A percentile compares a stretch with the other conserved stretches of the same genome.
Evolutionary conservation across 441 rosid genomes (phyloP).

Genomic region (Adansonia madagascariensis): DNA sequence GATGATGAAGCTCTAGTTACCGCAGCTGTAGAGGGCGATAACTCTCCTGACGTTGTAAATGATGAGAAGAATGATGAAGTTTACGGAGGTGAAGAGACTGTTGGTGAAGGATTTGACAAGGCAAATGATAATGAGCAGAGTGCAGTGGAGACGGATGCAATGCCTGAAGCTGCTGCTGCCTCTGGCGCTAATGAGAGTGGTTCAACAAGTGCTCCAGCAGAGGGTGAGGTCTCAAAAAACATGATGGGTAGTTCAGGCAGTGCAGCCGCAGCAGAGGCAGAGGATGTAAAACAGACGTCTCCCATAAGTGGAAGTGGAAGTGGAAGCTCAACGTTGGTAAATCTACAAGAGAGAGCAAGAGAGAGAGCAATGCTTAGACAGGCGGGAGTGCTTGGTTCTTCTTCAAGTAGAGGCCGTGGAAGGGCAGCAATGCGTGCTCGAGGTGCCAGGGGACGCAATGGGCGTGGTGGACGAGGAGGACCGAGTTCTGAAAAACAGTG

Average conservation of each 20-base stretch:
- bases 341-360: constrained; percentile 60
- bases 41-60: constrained; percentile 50
- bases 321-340: constrained; percentile 48
- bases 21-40: constrained; percentile 51
- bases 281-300: constrained; percentile 58
- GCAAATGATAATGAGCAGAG: constrained; percentile 49
- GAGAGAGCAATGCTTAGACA: constrained; percentile 59
- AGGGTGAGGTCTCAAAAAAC: constrained; percentile 38
- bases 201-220: constrained; percentile 33
- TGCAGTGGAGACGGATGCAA: constrained; percentile 46
- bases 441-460: constrained; percentile 50
- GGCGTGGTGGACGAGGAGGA: constrained; percentile 62
- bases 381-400: constrained; percentile 44
- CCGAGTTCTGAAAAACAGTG: constrained; percentile 51
- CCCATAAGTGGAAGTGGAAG: constrained; percentile 37
- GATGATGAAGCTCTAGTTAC: constrained; percentile 52
- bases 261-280: constrained; percentile 37
- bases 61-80: constrained; percentile 77
- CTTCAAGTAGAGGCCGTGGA: constrained; percentile 50
- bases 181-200: constrained; percentile 25
- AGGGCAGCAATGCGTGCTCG: constrained; percentile 56
- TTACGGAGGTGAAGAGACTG: constrained; percentile 52
- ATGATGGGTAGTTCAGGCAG: constrained; percentile 38
- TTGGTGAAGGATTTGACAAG: constrained; percentile 64
- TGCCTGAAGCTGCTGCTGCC: constrained; percentile 42